Evolutionary conservation across 345 rosid genomes (phyloP).

Genomic region (Lepidium africanum): DNA sequence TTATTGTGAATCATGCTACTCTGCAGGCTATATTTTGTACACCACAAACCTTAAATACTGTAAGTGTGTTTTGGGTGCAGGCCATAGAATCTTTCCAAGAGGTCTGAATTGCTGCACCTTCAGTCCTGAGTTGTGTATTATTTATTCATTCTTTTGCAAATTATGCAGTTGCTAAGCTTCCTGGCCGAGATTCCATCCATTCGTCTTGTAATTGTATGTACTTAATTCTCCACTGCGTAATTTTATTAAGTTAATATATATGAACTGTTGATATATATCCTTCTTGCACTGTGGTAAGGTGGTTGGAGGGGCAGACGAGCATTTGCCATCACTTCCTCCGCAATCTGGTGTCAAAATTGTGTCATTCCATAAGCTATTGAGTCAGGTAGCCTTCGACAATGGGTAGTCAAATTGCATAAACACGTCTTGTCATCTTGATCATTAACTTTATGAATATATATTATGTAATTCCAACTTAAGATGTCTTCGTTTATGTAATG

Average conservation of each 20-base stretch:
- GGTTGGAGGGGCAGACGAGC: constrained; percentile 68
- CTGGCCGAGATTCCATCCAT: constrained; percentile 68
- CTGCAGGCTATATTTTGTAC: constrained; percentile 76
- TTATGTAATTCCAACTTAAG: background rate
- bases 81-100: background rate
- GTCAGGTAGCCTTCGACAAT: constrained; percentile 36
- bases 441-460: background rate
- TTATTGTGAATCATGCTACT: constrained; percentile 64
- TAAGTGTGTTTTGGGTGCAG: constrained; percentile 33
- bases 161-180: constrained; percentile 67
- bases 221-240: background rate
- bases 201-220: constrained; percentile 65
- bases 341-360: constrained; percentile 46
- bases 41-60: constrained; percentile 66
- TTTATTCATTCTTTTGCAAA: background rate
- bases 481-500: background rate
- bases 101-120: background rate
- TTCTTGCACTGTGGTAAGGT: constrained; percentile 38
- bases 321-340: constrained; percentile 62
- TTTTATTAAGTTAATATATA: background rate
- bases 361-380: constrained; percentile 52
- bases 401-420: background rate
- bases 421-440: background rate
- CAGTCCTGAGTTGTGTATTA: background rate
- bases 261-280: background rate